Evolutionary conservation across 768 basidiomycete species (phyloP), one percentile per base, ranked within the genome.

Genomic region (Rhodotorula babjevae): DNA sequence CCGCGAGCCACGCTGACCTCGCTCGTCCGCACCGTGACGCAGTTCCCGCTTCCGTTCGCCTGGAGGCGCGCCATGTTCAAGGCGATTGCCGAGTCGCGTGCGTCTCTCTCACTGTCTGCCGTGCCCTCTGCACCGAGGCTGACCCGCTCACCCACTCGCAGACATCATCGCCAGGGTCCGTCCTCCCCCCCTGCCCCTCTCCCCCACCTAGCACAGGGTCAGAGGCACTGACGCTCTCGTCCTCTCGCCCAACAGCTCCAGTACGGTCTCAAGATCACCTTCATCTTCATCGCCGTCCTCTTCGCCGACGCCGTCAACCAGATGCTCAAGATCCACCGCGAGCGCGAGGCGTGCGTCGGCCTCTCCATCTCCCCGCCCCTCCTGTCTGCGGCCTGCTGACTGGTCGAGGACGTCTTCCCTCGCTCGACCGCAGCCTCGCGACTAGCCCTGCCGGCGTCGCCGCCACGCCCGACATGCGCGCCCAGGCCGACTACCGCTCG

Each of bases 251-350:
- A 67, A 14, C 73, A 74, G 61, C 27, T 74, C 18, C 76, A 75
- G 46, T 79, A 74, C 50, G 74, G 68, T 25, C 76, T 79, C 64
- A 79, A 79, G 75, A 76, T 79, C 46, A 72, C 69, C 27, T 79
- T 69, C 64, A 82, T 90, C 73, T 93, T 94, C 78, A 87, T 96
- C 3, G 90, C 83, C 2, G 85, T 97, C 7, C 85, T 98, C 58
- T 97, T 96, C 79, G 84, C 88, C 23, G 95, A 98, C 77, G 93
- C 95, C 42, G 83, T 96, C 47, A 93, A 96, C 81, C 87, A 94
- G 72, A 93, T 97, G 91, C 87, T 89, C 83, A 87, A 76, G 67
- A 68, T 81, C 53, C 81, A 82, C 66, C 65, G 61, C 59, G 73
- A 71, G 62, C 57, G 73, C 50, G 49, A 72, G 53, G 42, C 65